Evolutionary conservation across 768 basidiomycete species (phyloP).

Genomic region (Serendipita sp.): DNA sequence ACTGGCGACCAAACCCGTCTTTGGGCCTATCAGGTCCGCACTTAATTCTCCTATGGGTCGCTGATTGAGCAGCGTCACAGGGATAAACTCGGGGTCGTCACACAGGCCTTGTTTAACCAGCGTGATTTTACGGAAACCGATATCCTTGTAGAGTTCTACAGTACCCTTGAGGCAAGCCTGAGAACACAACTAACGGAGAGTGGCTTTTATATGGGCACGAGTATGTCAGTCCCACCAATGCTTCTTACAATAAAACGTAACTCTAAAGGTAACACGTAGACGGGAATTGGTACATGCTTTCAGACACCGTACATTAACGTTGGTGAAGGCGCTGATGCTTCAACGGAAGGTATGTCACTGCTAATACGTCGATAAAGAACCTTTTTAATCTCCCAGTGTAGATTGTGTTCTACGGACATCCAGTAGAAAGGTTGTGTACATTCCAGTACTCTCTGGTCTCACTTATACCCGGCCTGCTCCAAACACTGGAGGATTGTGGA

Average conservation of each 20-base stretch:
- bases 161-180: constrained; percentile 59
- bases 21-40: constrained; percentile 76
- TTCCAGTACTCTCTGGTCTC: constrained; percentile 97
- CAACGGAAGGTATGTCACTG: constrained; percentile 60
- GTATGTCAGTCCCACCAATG: constrained; percentile 2
- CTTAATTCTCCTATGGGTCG: not conserved
- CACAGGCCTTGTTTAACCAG: constrained; percentile 79
- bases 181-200: constrained; percentile 78
- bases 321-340: constrained; percentile 88
- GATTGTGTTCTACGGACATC: constrained; percentile 96
- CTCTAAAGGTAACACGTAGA: constrained; percentile 24
- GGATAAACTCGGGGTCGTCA: constrained; percentile 89
- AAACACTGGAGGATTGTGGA: constrained; percentile 82
- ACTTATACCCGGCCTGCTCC: constrained; percentile 76
- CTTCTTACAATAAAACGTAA: not conserved
- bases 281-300: constrained; percentile 89
- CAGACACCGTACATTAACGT: constrained; percentile 76
- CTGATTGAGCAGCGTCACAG: constrained; percentile 23
- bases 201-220: constrained; percentile 84
- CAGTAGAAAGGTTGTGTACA: constrained; percentile 89
- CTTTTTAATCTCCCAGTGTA: constrained; percentile 20
- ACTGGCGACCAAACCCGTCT: constrained; percentile 76
- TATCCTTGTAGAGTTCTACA: constrained; percentile 79
- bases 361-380: not conserved
- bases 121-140: constrained; percentile 74